A percentile compares a stretch with the other conserved stretches of the same genome.
Evolutionary conservation across 306 rosid species (phyloP).

Genomic region (Lablab purpureus): DNA sequence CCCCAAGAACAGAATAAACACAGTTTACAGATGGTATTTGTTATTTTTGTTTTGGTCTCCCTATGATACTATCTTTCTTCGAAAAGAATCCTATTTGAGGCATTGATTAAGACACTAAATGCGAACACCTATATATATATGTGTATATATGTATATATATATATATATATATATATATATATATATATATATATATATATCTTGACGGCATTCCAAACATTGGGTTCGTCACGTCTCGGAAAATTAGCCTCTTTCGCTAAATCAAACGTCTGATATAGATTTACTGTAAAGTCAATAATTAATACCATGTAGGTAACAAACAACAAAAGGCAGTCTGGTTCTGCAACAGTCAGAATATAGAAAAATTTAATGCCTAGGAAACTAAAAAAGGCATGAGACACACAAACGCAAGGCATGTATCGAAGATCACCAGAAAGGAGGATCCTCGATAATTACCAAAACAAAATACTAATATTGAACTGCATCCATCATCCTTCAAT

Average conservation of each 20-base stretch:
- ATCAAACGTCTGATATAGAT: too few relatives aligned
- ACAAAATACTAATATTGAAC: not conserved
- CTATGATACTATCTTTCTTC: too few relatives aligned
- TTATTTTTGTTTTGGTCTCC: not conserved
- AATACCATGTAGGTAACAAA: not conserved
- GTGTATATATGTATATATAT: too few relatives aligned
- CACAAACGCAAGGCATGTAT: not conserved
- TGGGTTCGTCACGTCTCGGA: too few relatives aligned
- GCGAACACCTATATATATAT: too few relatives aligned
- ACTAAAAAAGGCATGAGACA: not conserved
- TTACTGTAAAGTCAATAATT: not conserved
- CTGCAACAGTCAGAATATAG: constrained; percentile 12
- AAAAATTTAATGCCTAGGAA: not conserved
- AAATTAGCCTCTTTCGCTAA: too few relatives aligned
- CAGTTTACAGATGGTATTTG: not conserved
- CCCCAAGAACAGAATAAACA: constrained; percentile 1
- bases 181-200: too few relatives aligned
- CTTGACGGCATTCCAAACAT: too few relatives aligned
- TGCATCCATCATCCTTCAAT: constrained; percentile 6
- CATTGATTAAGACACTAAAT: not conserved
- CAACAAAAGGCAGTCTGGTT: not conserved
- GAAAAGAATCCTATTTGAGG: not conserved
- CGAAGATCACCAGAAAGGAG: not conserved
- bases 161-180: too few relatives aligned
- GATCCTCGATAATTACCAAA: not conserved